Percentiles rank a stretch among this genome's conserved stretches.
phyloP scores from a whole-genome alignment of 306 rosid species.

The Trifolium subterraneum region DNA sequence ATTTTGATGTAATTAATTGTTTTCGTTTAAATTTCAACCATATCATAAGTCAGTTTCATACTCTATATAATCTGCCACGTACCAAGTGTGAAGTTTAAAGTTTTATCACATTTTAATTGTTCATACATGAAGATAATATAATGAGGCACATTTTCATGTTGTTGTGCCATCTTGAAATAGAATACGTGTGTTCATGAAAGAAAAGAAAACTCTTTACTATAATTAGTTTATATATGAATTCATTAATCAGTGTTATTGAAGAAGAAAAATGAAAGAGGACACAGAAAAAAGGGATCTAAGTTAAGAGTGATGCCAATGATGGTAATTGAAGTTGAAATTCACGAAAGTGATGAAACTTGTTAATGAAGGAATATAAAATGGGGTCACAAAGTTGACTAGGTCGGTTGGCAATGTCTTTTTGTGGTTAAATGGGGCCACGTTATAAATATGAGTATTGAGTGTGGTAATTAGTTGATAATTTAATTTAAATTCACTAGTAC shows the following conservation, averaged over 20 bases:
- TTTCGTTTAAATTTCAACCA: not conserved
- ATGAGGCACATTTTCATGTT: conserved; percentile 1
- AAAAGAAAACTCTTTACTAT: not conserved
- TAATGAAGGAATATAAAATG: not conserved
- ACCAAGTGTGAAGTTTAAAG: not conserved
- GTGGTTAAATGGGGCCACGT: not conserved
- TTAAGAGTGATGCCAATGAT: not conserved
- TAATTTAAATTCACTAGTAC: not conserved
- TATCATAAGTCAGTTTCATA: not conserved
- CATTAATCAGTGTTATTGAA: not conserved
- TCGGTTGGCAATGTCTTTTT: not conserved
- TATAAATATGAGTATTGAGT: not conserved
- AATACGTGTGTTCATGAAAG: conserved; percentile 15
- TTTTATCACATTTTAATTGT: not conserved
- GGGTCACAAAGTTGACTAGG: not conserved
- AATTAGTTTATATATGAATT: not conserved
- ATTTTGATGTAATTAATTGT: not conserved
- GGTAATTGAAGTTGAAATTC: not conserved
- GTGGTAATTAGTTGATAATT: not conserved
- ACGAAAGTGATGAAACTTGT: not conserved
- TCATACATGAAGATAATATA: not conserved
- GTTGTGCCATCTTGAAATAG: conserved; percentile 3
- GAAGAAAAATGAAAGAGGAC: not conserved
- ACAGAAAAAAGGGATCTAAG: not conserved
- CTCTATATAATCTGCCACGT: not conserved